Evolutionary conservation across 306 rosid species (phyloP).

Genomic region (Rubus idaeus): DNA sequence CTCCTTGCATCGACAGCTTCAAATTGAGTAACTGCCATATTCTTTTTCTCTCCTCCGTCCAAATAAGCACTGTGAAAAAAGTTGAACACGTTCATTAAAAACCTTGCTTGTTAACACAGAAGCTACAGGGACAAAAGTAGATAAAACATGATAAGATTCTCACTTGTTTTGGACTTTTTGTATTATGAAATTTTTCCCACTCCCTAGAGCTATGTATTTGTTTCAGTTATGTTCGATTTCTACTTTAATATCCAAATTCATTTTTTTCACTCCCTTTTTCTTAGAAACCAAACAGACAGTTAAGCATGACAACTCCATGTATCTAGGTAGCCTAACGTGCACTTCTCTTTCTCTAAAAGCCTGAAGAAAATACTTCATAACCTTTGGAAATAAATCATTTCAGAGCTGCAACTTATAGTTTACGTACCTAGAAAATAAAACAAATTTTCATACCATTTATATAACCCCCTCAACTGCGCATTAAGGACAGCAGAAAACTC

Average conservation of each 20-base stretch:
- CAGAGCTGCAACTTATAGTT: not conserved
- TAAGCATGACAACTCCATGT: not conserved
- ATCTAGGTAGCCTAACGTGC: not conserved
- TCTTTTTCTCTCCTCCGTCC: conserved; percentile 55
- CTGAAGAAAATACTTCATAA: not conserved
- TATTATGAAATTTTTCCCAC: not conserved
- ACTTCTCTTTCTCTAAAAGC: not conserved
- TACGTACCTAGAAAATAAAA: not conserved
- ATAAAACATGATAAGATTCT: not conserved
- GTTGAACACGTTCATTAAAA: not conserved
- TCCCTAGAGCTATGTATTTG: not conserved
- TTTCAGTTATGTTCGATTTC: not conserved
- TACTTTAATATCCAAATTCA: not conserved
- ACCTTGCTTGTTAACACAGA: not conserved
- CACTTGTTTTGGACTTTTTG: not conserved
- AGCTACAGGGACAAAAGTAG: not conserved
- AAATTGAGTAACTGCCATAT: conserved; percentile 66
- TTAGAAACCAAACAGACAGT: not conserved
- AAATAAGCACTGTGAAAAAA: conserved; percentile 40
- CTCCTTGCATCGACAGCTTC: conserved; percentile 63
- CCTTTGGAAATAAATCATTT: not conserved
- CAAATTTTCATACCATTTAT: conserved; percentile 41
- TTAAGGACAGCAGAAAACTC: conserved; percentile 61
- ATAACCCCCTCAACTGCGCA: conserved; percentile 51
- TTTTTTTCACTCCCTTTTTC: not conserved